Evolutionary conservation across 495 filamentous ascomycete genomes (phyloP), one percentile per base, ranked within the genome.

Genomic region (Pseudoneurospora amorphoporcata): DNA sequence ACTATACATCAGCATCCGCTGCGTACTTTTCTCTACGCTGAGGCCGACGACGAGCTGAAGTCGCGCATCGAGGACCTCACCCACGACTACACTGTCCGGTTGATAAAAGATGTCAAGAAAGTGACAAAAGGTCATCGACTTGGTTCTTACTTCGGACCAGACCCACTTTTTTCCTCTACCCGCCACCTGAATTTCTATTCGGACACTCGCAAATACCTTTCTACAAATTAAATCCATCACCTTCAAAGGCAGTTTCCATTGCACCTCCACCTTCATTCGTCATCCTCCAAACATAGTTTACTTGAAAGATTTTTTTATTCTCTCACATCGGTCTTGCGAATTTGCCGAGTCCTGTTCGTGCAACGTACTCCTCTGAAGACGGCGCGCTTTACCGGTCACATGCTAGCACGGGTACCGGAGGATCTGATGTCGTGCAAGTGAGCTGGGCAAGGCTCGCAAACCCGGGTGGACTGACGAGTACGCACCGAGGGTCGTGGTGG

Each of bases 221-320:
- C 19, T 0, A 53, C 10, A 14, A 29, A 29, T 1, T 3, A 23
- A 1, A 5, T n/a, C 1, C 6, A 6, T 12, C n/a, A 2, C 43
- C 4, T 0, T 47, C 8, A 2, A 47, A 4, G 2, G 8, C 8
- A 1, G 0, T 23, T 8, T 12, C 0, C 5, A 47, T 12, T 0
- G 0, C 2, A 23, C 23, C 23, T 23, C 23, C 23, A 23, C 23
- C 23, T 23, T 23, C 23, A 23, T 23, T 23, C 23, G 23, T 23
- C 23, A 2, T 53, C 0, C 2, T 8, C 7, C 6, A 3, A 0
- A 12, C 39, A 12, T 2, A 53, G 10, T 2, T 14, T 2, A 2
- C 0, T 2, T 14, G 4, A 2, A 45, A 8, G 0, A 1, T 0
- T 19, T 19, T 3, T 19, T 0, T 9, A 8, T 2, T 0, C 17